These are phyloP conservation scores for Aspergillus latus DNA, from an alignment of 2,329 filamentous ascomycete genomes.

Conservation along the genomic window DNA sequence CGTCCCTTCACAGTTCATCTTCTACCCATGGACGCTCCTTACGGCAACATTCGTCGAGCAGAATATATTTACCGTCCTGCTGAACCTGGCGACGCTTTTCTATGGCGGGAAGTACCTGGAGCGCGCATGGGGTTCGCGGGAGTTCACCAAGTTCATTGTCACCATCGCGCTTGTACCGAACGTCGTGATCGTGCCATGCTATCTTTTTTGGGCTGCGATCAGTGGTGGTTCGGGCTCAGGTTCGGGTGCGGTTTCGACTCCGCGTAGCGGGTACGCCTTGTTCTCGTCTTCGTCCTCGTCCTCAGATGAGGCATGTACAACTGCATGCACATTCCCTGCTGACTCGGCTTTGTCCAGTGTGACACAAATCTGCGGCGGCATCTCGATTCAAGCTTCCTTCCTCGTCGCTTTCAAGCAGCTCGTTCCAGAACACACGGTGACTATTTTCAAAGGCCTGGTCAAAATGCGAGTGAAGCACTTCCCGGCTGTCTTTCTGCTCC, in stretches of 20 bases:
- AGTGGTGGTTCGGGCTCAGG: slow-evolving; percentile 36
- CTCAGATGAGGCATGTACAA: slow-evolving; percentile 22
- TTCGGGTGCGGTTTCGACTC: not conserved
- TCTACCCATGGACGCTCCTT: slow-evolving; percentile 91
- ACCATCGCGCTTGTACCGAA: slow-evolving; percentile 80
- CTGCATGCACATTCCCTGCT: slow-evolving; percentile 21
- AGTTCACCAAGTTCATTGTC: slow-evolving; percentile 86
- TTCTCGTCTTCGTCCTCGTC: slow-evolving; percentile 1
- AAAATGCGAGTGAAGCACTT: slow-evolving; percentile 84
- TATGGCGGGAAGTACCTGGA: slow-evolving; percentile 94
- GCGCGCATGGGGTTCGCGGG: slow-evolving; percentile 87
- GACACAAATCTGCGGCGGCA: slow-evolving; percentile 82
- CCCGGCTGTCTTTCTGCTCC: slow-evolving; percentile 71
- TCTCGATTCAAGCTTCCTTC: slow-evolving; percentile 87
- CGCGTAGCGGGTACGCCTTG: slow-evolving; percentile 38
- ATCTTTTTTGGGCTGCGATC: slow-evolving; percentile 71
- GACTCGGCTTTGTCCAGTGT: slow-evolving; percentile 53
- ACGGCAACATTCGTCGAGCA: slow-evolving; percentile 87
- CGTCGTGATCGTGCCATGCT: slow-evolving; percentile 67
- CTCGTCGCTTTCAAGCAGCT: slow-evolving; percentile 97
- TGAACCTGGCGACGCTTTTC: slow-evolving; percentile 77
- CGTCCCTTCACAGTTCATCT: slow-evolving; percentile 76
- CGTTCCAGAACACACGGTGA: slow-evolving; percentile 93
- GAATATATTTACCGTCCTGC: slow-evolving; percentile 80
- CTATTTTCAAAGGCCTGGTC: slow-evolving; percentile 81